Conservation (phyloP, 257 asterid species). For the Fraxinus pennsylvanica region DNA sequence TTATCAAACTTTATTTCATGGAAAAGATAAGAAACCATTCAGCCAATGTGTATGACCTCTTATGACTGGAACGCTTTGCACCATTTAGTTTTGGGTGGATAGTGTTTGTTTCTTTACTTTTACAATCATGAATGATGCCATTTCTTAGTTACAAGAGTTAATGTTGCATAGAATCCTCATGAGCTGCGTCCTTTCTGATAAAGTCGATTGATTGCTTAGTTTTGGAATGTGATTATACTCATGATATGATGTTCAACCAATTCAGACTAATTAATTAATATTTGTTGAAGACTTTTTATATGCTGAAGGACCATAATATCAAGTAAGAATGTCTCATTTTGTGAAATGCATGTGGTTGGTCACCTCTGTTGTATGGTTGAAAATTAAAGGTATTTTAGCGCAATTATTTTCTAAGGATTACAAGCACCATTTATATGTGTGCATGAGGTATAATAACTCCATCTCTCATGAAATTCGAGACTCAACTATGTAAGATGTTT, state of each 20-base stretch:
- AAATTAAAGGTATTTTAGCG: not conserved
- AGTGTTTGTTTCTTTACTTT: not conserved
- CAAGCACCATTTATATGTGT: not conserved
- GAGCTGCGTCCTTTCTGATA: not conserved
- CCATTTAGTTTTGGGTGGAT: not conserved
- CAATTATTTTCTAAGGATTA: not conserved
- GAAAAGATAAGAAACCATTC: not conserved
- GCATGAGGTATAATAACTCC: not conserved
- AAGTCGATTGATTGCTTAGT: not conserved
- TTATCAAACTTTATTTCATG: not conserved
- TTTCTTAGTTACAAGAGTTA: not conserved
- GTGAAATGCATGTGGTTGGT: not conserved
- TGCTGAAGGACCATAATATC: not conserved
- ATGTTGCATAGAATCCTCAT: not conserved
- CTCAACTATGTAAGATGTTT: not conserved
- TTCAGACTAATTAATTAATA: not conserved
- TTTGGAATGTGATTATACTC: not conserved
- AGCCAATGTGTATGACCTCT: not conserved
- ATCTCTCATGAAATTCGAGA: not conserved
- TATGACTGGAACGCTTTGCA: not conserved
- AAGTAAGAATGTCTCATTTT: not conserved
- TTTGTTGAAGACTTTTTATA: not conserved
- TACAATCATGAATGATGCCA: not conserved
- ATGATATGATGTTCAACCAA: not conserved
- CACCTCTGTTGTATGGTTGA: not conserved